Percentiles rank a stretch among this genome's conserved stretches.
These are phyloP conservation scores for Physcomitrium patens DNA, from an alignment of 225 moss, liverwort and hornwort species.

Conservation along the genomic window DNA sequence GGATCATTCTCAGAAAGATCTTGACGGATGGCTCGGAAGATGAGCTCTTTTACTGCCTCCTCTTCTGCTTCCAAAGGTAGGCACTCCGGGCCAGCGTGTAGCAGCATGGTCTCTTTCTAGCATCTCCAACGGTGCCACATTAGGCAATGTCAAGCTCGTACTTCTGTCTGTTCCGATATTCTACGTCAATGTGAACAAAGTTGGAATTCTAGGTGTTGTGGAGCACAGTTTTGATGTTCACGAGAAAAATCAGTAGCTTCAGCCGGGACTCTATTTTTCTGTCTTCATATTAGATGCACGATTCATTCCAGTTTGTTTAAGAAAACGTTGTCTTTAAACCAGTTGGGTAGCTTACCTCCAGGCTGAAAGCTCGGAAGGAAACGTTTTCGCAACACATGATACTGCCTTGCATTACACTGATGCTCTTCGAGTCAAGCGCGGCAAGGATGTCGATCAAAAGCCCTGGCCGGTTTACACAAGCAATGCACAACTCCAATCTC, in stretches of 20 bases:
- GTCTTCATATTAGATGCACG: background rate
- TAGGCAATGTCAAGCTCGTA: slow-evolving; percentile 1
- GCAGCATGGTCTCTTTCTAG: slow-evolving; percentile 1
- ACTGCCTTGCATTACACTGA: background rate
- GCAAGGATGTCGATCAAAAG: background rate
- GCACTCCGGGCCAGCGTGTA: background rate
- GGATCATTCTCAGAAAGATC: background rate
- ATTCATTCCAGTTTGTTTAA: background rate
- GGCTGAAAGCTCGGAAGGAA: background rate
- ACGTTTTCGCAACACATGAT: background rate
- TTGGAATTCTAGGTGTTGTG: too few relatives aligned
- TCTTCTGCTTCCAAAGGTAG: slow-evolving; percentile 23
- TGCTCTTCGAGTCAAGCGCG: background rate
- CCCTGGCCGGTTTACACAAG: background rate
- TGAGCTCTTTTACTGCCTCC: slow-evolving; percentile 4
- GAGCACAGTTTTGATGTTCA: too few relatives aligned
- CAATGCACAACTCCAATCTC: slow-evolving; percentile 20
- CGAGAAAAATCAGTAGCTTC: too few relatives aligned
- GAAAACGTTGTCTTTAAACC: background rate
- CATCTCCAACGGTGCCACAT: slow-evolving; percentile 5
- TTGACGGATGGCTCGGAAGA: slow-evolving; percentile 20
- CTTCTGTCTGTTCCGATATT: background rate
- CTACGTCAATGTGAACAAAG: background rate
- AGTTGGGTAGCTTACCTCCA: slow-evolving; percentile 23
- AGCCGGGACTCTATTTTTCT: too few relatives aligned